Evolutionary conservation across 345 rosid species (phyloP).

Genomic region (Murraya koenigii): DNA sequence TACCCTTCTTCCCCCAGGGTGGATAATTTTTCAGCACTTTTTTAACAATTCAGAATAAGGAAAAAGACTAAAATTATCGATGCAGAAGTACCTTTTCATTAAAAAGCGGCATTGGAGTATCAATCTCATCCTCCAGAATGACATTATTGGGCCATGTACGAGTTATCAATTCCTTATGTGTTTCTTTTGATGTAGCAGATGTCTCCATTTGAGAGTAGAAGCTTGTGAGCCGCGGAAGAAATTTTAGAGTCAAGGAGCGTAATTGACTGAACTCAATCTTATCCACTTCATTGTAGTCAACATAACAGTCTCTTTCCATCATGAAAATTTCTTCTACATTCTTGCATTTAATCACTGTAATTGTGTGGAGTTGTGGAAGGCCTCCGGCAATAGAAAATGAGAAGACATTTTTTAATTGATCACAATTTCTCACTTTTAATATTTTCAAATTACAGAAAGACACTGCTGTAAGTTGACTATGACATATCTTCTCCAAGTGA

Average conservation of each 20-base stretch:
- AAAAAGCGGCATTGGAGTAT: neutral
- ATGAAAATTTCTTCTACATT: neutral
- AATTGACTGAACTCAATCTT: neutral
- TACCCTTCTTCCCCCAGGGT: neutral
- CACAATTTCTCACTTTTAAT: constrained; percentile 16
- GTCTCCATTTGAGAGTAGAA: neutral
- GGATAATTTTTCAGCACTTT: too few relatives aligned
- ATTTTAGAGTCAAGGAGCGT: neutral
- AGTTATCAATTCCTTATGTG: neutral
- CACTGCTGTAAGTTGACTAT: neutral
- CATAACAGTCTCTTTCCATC: constrained; percentile 13
- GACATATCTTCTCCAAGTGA: constrained; percentile 16
- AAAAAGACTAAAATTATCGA: neutral
- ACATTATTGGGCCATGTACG: neutral
- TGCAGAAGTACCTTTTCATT: neutral
- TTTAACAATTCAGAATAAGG: neutral
- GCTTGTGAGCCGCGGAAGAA: constrained; percentile 4
- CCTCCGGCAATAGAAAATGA: constrained; percentile 9
- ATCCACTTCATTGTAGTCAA: neutral
- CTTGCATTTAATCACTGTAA: constrained; percentile 5
- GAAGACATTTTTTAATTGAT: constrained; percentile 19
- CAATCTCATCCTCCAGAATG: neutral
- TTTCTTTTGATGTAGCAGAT: neutral
- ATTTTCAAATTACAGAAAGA: constrained; percentile 12
- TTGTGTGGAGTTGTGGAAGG: constrained; percentile 6